A percentile compares a stretch with the other conserved stretches of the same genome.
Evolutionary conservation across 2,329 filamentous ascomycete species (phyloP).

Genomic region (Neonectria faginata): DNA sequence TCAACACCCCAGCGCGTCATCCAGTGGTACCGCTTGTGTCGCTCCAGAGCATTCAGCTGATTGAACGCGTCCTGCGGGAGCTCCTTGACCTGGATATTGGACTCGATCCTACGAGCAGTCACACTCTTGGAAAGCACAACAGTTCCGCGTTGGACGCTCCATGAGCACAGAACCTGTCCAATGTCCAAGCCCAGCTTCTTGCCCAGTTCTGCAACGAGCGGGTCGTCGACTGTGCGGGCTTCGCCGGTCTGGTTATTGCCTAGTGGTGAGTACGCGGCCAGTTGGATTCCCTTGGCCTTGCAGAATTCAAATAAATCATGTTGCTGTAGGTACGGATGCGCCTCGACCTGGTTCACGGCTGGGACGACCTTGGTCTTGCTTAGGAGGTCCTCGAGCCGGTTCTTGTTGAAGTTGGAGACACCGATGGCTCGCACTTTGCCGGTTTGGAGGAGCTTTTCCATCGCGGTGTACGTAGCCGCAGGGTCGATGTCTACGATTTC

Average conservation of each 20-base stretch:
- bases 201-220: slow-evolving; percentile 60
- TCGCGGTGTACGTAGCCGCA: slow-evolving; percentile 55
- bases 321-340: slow-evolving; percentile 76
- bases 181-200: slow-evolving; percentile 54
- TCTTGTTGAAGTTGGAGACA: slow-evolving; percentile 62
- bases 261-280: slow-evolving; percentile 74
- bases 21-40: slow-evolving; percentile 58
- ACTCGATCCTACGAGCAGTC: slow-evolving; percentile 71
- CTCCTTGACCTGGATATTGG: slow-evolving; percentile 64
- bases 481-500: slow-evolving; percentile 66
- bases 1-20: slow-evolving; percentile 57
- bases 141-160: slow-evolving; percentile 73
- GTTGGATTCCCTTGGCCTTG: slow-evolving; percentile 67
- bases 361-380: slow-evolving; percentile 66
- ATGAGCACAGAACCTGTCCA: slow-evolving; percentile 61
- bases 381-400: slow-evolving; percentile 56
- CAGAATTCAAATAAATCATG: slow-evolving; percentile 67
- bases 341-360: slow-evolving; percentile 76
- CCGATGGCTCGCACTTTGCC: slow-evolving; percentile 60
- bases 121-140: slow-evolving; percentile 76
- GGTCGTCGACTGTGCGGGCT: slow-evolving; percentile 62
- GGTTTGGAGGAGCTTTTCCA: slow-evolving; percentile 53
- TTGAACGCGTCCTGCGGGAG: slow-evolving; percentile 52
- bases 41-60: slow-evolving; percentile 54
- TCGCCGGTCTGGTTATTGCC: slow-evolving; percentile 63